phyloP scores from a whole-genome alignment of 2,329 filamentous ascomycete genomes.

The Drechslerella coelobrocha region DNA sequence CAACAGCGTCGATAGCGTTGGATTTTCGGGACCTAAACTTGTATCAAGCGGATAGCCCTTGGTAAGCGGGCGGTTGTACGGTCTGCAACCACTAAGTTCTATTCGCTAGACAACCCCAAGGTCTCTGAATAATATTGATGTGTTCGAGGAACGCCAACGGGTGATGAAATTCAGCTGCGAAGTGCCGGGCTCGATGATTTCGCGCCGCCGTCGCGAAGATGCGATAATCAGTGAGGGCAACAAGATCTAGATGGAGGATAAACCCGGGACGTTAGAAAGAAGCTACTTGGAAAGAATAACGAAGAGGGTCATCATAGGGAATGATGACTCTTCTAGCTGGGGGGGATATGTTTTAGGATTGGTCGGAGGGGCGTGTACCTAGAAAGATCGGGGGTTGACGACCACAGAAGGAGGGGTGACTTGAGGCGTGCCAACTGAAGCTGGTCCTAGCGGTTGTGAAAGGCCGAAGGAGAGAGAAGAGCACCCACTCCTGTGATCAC shows the following conservation, averaged over 20 bases:
- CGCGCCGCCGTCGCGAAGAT: neutral
- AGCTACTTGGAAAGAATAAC: neutral
- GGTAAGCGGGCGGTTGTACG: constrained; percentile 32
- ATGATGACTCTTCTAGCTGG: neutral
- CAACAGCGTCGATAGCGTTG: constrained; percentile 23
- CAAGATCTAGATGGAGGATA: constrained; percentile 13
- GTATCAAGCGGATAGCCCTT: constrained; percentile 30
- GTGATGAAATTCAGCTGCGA: constrained; percentile 8
- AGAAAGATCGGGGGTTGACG: constrained; percentile 39
- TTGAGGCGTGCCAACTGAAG: constrained; percentile 5
- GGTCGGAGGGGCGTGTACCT: constrained; percentile 17
- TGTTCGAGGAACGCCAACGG: neutral
- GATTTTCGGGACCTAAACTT: constrained; percentile 6
- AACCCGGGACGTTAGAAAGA: constrained; percentile 21
- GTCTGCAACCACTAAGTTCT: constrained; percentile 30
- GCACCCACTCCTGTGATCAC: constrained; percentile 11
- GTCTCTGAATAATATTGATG: neutral
- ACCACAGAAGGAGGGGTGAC: constrained; percentile 18
- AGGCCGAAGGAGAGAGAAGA: neutral
- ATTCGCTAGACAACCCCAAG: neutral
- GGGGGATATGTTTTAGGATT: constrained; percentile 32
- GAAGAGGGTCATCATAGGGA: neutral
- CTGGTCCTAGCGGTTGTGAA: neutral
- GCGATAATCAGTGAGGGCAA: constrained; percentile 1
- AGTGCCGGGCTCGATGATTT: constrained; percentile 10